Percentiles rank a stretch among this genome's conserved stretches.
Evolutionary conservation across 345 rosid genomes (phyloP).

Genomic region (Populus davidiana): DNA sequence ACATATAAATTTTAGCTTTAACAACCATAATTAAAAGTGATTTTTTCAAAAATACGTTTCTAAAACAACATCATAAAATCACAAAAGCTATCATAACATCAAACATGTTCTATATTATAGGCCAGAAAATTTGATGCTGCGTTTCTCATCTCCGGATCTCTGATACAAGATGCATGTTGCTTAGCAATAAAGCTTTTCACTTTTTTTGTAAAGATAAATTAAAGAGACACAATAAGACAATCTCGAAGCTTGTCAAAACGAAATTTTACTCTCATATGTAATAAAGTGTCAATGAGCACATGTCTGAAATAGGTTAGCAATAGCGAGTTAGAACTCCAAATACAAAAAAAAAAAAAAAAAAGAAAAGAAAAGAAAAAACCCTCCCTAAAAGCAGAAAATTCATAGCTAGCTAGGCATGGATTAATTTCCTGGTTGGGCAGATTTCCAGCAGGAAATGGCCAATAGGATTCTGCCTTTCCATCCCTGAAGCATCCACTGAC

Average conservation of each 20-base stretch:
- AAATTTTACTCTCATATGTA: not conserved
- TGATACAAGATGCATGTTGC: not conserved
- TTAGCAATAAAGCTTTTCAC: not conserved
- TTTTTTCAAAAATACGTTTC: too few relatives aligned
- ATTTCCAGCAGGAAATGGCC: slow-evolving; percentile 48
- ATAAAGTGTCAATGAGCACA: not conserved
- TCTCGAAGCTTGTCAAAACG: not conserved
- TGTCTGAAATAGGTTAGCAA: not conserved
- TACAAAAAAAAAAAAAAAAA: too few relatives aligned
- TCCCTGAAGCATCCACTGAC: slow-evolving; percentile 52
- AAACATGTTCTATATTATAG: too few relatives aligned
- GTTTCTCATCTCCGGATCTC: not conserved
- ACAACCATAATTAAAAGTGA: too few relatives aligned
- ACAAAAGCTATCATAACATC: too few relatives aligned
- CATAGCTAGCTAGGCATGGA: not conserved
- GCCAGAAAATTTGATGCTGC: not conserved
- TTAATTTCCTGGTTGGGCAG: not conserved
- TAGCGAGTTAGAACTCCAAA: not conserved
- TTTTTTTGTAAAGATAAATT: not conserved
- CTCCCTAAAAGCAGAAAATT: not conserved
- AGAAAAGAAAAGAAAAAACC: not conserved
- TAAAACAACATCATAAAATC: too few relatives aligned
- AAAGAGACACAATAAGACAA: not conserved
- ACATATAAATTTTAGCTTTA: too few relatives aligned
- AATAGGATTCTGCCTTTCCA: slow-evolving; percentile 54